A percentile compares a stretch with the other conserved stretches of the same genome.
Conservation (phyloP, 305 asterid genomes). For the Fraxinus sp. region DNA sequence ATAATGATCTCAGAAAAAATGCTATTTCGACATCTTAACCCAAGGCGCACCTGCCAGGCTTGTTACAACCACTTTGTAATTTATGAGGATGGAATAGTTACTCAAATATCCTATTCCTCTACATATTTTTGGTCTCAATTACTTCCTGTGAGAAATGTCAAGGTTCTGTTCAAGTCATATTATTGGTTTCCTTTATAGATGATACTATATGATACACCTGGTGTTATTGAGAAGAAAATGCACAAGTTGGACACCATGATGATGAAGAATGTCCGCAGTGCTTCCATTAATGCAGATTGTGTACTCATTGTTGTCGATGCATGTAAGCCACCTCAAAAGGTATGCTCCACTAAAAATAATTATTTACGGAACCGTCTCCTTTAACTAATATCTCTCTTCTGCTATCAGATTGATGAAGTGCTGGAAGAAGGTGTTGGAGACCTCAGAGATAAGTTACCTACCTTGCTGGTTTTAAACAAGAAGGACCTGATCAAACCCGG, state of each 20-base stretch:
- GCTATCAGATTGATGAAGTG: conserved; percentile 71
- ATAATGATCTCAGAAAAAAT: not conserved
- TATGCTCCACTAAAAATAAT: conserved; percentile 24
- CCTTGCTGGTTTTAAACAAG: conserved; percentile 84
- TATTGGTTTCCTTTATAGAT: conserved; percentile 47
- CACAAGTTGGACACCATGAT: conserved; percentile 95
- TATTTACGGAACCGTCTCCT: conserved; percentile 1
- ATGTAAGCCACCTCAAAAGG: conserved; percentile 76
- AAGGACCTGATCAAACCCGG: conserved; percentile 95
- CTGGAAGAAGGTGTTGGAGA: conserved; percentile 75
- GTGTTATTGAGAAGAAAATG: conserved; percentile 96
- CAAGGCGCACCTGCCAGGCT: not conserved
- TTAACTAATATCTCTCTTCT: conserved; percentile 15
- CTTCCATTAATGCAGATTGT: conserved; percentile 89
- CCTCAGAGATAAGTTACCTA: conserved; percentile 60
- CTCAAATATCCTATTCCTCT: not conserved
- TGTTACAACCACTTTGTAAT: not conserved
- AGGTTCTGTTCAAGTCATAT: not conserved
- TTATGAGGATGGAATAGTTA: not conserved
- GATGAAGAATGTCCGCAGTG: conserved; percentile 96
- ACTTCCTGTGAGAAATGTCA: not conserved
- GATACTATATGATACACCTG: conserved; percentile 97
- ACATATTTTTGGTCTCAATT: not conserved
- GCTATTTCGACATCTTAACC: not conserved
- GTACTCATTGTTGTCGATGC: conserved; percentile 91